Percentiles rank a stretch among this genome's conserved stretches.
Conservation (phyloP, 805 yeast species). For the Maudiozyma bulderi region DNA sequence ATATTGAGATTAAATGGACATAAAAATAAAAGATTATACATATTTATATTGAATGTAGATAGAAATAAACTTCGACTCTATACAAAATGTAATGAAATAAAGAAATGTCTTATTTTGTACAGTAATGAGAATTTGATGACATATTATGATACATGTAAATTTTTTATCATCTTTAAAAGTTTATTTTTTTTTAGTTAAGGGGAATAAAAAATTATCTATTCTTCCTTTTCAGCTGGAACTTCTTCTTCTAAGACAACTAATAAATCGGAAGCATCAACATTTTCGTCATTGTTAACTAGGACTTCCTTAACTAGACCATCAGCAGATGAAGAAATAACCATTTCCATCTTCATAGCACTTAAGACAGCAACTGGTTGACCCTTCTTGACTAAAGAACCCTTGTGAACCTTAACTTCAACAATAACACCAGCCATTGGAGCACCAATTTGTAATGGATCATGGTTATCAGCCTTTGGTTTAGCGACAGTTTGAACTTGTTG, state of each 20-base stretch:
- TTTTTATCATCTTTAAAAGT: too few species aligned
- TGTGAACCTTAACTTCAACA: conserved; percentile 85
- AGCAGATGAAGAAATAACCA: conserved; percentile 90
- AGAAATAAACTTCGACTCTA: not conserved
- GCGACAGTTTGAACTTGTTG: conserved; percentile 78
- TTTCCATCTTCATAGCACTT: conserved; percentile 99
- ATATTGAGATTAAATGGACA: not conserved
- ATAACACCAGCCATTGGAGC: conserved; percentile 99
- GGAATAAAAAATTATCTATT: not conserved
- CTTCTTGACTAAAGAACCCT: conserved; percentile 83
- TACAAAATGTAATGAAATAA: too few species aligned
- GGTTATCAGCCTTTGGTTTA: conserved; percentile 83
- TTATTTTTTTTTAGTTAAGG: too few species aligned
- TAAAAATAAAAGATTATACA: not conserved
- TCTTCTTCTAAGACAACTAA: conserved; percentile 46
- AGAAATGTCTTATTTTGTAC: not conserved
- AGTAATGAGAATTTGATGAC: not conserved
- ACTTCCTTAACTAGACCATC: conserved; percentile 77
- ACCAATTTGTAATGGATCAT: conserved; percentile 85
- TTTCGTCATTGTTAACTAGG: conserved; percentile 78
- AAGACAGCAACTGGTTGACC: conserved; percentile 92
- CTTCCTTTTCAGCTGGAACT: conserved; percentile 10
- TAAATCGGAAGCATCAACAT: conserved; percentile 90
- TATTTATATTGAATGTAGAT: not conserved
- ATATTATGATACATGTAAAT: not conserved